These are phyloP conservation scores for Sporopachydermia lactativora DNA, from an alignment of 805 yeast genomes.

Conservation along the genomic window DNA sequence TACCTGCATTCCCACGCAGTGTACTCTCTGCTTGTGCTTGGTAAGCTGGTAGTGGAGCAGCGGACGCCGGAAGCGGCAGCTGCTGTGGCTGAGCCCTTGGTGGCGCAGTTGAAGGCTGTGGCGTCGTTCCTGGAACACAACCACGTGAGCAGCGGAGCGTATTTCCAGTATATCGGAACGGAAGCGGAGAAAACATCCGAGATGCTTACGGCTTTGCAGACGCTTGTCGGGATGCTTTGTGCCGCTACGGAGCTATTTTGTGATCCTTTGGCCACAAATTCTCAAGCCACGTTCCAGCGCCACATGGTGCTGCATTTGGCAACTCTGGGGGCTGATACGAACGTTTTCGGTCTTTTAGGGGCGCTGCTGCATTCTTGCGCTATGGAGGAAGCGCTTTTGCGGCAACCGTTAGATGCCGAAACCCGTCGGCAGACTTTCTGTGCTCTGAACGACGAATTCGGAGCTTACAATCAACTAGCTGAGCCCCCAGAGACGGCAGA, in stretches of 20 bases:
- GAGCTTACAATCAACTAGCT: not conserved
- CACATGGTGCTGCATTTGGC: not conserved
- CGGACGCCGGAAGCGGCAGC: constrained; percentile 14
- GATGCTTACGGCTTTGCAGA: not conserved
- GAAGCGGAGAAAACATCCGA: not conserved
- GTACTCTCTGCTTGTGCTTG: constrained; percentile 12
- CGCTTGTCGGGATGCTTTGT: not conserved
- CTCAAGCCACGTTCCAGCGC: not conserved
- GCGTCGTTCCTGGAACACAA: constrained; percentile 14
- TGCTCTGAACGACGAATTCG: not conserved
- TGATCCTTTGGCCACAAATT: constrained; percentile 1
- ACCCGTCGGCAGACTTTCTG: not conserved
- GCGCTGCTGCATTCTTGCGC: not conserved
- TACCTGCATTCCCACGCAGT: constrained; percentile 39
- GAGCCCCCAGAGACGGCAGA: not conserved
- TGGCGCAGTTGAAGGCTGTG: constrained; percentile 18
- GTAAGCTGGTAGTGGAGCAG: constrained; percentile 3
- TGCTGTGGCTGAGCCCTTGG: constrained; percentile 20
- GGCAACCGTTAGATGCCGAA: not conserved
- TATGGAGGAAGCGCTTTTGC: not conserved
- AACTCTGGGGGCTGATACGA: not conserved
- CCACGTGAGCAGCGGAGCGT: not conserved
- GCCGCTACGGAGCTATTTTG: not conserved
- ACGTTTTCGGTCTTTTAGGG: not conserved
- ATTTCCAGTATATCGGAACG: not conserved